Percentiles rank a stretch among this genome's conserved stretches.
Conservation (phyloP, 2,329 filamentous ascomycete genomes). For the Exophiala alcalophila region DNA sequence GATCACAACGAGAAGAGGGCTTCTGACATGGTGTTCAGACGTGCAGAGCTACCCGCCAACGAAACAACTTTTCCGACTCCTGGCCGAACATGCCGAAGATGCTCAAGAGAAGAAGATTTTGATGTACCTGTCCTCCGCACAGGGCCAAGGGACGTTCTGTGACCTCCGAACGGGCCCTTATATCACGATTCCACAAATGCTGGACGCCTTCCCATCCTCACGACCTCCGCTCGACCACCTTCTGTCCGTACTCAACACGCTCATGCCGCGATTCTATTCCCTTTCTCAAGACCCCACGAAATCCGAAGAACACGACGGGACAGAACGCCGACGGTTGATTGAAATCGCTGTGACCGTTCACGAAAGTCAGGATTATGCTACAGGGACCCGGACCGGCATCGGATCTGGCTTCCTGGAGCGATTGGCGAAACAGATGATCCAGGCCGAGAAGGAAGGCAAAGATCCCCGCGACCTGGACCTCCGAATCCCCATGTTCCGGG, state of each 20-base stretch:
- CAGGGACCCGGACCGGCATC: conserved; percentile 72
- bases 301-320: conserved; percentile 65
- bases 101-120: conserved; percentile 86
- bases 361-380: conserved; percentile 75
- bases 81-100: conserved; percentile 80
- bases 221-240: conserved; percentile 82
- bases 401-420: conserved; percentile 93
- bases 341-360: conserved; percentile 98
- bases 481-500: conserved; percentile 94
- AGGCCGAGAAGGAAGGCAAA: conserved; percentile 60
- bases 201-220: conserved; percentile 87
- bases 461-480: conserved; percentile 57
- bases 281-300: conserved; percentile 93
- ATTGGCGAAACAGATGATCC: conserved; percentile 69
- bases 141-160: conserved; percentile 90
- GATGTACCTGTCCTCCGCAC: conserved; percentile 77
- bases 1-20: conserved; percentile 82
- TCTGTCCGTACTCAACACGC: conserved; percentile 73
- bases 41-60: conserved; percentile 89
- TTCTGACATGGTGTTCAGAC: conserved; percentile 95
- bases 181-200: conserved; percentile 78
- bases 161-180: conserved; percentile 88
- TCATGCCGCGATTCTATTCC: conserved; percentile 99
- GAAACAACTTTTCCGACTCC: conserved; percentile 77
- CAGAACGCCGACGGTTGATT: conserved; percentile 75